These are phyloP conservation scores for Rhinocladiella mackenziei DNA, from an alignment of 2,329 filamentous ascomycete genomes.

Conservation along the genomic window DNA sequence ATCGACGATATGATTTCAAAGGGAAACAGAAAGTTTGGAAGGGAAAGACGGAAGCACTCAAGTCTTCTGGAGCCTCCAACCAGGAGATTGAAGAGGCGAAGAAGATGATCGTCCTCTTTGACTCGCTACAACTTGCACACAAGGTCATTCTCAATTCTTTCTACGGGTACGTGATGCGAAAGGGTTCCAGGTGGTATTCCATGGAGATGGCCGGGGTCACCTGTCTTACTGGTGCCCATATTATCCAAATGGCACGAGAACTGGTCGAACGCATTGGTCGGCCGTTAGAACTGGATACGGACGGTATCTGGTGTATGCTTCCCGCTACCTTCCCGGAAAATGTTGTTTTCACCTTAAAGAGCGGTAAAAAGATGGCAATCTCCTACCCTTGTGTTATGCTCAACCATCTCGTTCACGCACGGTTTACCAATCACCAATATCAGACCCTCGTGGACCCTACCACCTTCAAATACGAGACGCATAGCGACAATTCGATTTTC, in stretches of 20 bases:
- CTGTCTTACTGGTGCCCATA: conserved; percentile 89
- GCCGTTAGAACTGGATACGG: conserved; percentile 90
- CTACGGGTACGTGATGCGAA: conserved; percentile 99
- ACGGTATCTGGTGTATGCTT: conserved; percentile 99
- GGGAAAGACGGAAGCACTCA: conserved; percentile 83
- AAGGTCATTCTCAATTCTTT: conserved; percentile 99
- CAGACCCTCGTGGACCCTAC: conserved; percentile 77
- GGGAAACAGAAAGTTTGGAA: conserved; percentile 98
- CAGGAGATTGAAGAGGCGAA: conserved; percentile 86
- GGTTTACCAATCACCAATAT: conserved; percentile 97
- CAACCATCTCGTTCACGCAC: conserved; percentile 91
- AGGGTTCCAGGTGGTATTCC: conserved; percentile 97
- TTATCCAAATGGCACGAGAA: conserved; percentile 93
- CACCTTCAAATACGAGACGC: conserved; percentile 87
- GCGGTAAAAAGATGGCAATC: conserved; percentile 92
- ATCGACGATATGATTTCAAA: conserved; percentile 97
- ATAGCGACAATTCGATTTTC: conserved; percentile 98
- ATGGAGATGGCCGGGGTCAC: conserved; percentile 99
- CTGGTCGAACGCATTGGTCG: conserved; percentile 90
- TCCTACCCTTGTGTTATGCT: conserved; percentile 99
- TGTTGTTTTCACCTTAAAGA: conserved; percentile 88
- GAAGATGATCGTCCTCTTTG: conserved; percentile 97
- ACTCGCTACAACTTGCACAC: conserved; percentile 93
- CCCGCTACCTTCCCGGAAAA: conserved; percentile 96
- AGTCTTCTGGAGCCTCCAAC: conserved; percentile 70